Base-by-base conservation (phyloP, 768 basidiomycete genomes). In the Clavaria fumosa region DNA sequence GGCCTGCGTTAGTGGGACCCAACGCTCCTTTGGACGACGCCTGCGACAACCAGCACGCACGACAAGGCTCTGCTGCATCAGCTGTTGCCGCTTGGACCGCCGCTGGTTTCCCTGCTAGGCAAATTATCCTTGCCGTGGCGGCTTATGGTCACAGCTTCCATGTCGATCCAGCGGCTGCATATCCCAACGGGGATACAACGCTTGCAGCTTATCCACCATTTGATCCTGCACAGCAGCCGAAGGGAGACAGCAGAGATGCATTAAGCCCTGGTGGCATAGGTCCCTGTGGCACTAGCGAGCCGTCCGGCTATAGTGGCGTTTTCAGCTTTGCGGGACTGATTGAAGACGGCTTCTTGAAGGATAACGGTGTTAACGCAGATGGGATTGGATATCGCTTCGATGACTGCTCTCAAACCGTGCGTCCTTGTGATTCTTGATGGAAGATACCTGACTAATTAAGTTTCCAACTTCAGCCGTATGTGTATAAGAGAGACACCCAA, bases 21-120 rank as follows among this genome's bases (percentile, higher is more conserved):
- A 86, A 85, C 54, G 76, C 90, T 2, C 89, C 91, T 4, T 63
- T 95, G 24, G 62, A 76, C 42, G 78, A 93, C 56, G 63, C 69
- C 0, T 95, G 91, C 53, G 72, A 74, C 0, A 56, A 75, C 26
- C 46, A 64, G 1, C 55, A 54, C 6, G 58, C 72, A 40, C 78
- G 74, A 40, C 57, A 61, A 28, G 86, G 88, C 3, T 91, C 86
- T 35, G 90, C 82, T 7, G 63, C 66, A 17, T 75, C 76, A 5
- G 76, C 82, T 3, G 67, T 96, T 31, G 52, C 61, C 6, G 68
- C 72, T 2, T 95, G 90, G 91, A 70, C 64, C 1, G 46, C 50
- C 0, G 88, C 88, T 26, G 82, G 83, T 7, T 76, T 96, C 57
- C 80, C 88, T 12, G 57, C 64, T 5, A 56, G 66, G 45, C 53